Evolutionary conservation across 805 yeast species (phyloP), one percentile per base, ranked within the genome.

Genomic region (Yarrowia sp.): DNA sequence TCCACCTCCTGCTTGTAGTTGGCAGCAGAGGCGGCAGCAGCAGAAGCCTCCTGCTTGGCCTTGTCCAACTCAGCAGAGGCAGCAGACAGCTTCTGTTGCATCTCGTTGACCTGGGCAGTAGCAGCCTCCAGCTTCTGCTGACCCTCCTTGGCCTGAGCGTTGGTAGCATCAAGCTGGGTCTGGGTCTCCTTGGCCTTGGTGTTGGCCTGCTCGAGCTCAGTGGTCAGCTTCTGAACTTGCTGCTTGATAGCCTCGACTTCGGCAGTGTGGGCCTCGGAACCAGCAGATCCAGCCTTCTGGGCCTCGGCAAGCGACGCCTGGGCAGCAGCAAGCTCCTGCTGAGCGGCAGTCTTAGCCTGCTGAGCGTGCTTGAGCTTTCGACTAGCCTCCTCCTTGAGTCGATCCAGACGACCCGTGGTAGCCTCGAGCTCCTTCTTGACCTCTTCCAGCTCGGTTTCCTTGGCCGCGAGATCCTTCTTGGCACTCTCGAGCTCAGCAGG

Each of bases 401-500:
- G 36, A 6, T 49, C 67, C n/a, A 43, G 44, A 46, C 69, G 68
- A 2, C 30, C 30, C 3, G 30, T 5, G 30, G 30, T 24, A 24
- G 7, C 30, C 30, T 24, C 30, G 30, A 24, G 30, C 30, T 24
- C 30, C 30, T 65, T 49, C 61, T 40, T 53, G 49, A 52, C 50
- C 1, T 49, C 7, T 55, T 67, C 36, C 30, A 74, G 70, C 46
- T 24, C 30, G 30, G 30, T 24, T 24, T 24, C 30, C 30, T 24
- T 24, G n/a, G 46, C 40, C 34, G 68, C 70, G 68, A 77, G 69
- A 24, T 70, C 70, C 20, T 70, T 75, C 33, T 79, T 78, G 68
- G 82, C 72, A 14, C 72, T 73, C n/a, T 77, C 76, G 68, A 80
- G 76, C 69, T 83, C 85, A 6, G 74, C 80, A 8, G 86, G 85